These are phyloP conservation scores for Onygenales sp. DNA, from an alignment of 2,329 filamentous ascomycete species.

Conservation along the genomic window DNA sequence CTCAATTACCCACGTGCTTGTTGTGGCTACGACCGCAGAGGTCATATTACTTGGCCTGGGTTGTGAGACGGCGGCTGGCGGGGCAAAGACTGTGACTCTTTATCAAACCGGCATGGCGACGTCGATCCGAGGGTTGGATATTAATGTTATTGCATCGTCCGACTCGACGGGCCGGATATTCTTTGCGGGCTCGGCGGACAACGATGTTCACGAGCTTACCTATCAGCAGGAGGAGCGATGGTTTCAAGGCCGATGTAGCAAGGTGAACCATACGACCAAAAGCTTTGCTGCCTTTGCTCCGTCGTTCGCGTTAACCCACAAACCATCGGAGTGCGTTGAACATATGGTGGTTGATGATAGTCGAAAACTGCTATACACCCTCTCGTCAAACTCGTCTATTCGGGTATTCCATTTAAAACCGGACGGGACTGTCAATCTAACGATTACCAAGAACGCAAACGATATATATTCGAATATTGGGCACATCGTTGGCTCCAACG, in stretches of 20 bases:
- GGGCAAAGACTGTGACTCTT: constrained; percentile 63
- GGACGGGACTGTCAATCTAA: constrained; percentile 41
- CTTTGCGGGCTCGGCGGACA: constrained; percentile 70
- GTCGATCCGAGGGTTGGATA: constrained; percentile 63
- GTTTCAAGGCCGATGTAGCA: constrained; percentile 83
- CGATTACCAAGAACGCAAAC: constrained; percentile 45
- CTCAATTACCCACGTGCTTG: constrained; percentile 77
- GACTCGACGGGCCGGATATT: constrained; percentile 78
- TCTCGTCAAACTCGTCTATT: constrained; percentile 81
- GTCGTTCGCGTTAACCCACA: constrained; percentile 32
- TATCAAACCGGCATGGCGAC: constrained; percentile 85
- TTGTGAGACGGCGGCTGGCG: constrained; percentile 52
- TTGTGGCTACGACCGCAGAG: constrained; percentile 77
- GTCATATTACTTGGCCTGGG: constrained; percentile 81
- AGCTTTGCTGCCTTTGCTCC: constrained; percentile 54
- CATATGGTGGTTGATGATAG: constrained; percentile 85
- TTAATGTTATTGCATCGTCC: constrained; percentile 71
- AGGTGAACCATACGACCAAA: constrained; percentile 75
- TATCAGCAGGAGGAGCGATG: constrained; percentile 97
- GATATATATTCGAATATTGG: constrained; percentile 61
- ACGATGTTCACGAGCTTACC: constrained; percentile 85
- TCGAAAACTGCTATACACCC: constrained; percentile 77
- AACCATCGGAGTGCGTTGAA: constrained; percentile 53
- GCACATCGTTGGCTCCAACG: constrained; percentile 67
- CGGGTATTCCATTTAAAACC: constrained; percentile 80